These are phyloP conservation scores for Puccinia novopanici DNA, from an alignment of 1,284 basidiomycete species.

Conservation along the genomic window DNA sequence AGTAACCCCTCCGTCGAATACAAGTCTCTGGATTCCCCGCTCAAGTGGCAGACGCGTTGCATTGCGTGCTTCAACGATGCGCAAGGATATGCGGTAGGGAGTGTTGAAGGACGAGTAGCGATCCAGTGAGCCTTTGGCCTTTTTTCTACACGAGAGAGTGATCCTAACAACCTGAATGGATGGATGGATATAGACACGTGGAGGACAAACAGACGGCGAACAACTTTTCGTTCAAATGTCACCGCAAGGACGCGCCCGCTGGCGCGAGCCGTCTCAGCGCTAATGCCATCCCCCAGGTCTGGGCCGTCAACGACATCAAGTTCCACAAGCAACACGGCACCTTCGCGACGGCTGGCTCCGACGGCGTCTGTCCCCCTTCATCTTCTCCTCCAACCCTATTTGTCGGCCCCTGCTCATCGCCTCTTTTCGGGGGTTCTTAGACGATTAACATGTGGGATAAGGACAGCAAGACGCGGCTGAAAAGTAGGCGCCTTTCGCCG, in stretches of 20 bases:
- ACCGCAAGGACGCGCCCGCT: slow-evolving; percentile 69
- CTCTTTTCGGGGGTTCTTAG: not conserved
- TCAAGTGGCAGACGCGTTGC: slow-evolving; percentile 92
- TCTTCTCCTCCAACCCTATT: not conserved
- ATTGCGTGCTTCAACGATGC: slow-evolving; percentile 80
- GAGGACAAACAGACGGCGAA: slow-evolving; percentile 72
- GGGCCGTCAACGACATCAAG: slow-evolving; percentile 83
- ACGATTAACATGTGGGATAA: slow-evolving; percentile 70
- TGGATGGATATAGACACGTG: slow-evolving; percentile 67
- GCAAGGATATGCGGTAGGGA: slow-evolving; percentile 86
- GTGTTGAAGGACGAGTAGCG: slow-evolving; percentile 90
- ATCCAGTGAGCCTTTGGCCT: slow-evolving; percentile 74
- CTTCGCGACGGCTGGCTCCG: slow-evolving; percentile 82
- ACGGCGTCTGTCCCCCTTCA: slow-evolving; percentile 59
- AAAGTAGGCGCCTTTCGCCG: slow-evolving; percentile 65
- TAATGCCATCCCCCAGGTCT: slow-evolving; percentile 79
- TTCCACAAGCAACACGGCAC: slow-evolving; percentile 93
- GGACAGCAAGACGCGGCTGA: slow-evolving; percentile 81
- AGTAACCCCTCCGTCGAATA: slow-evolving; percentile 63
- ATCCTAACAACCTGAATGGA: not conserved
- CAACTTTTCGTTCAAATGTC: slow-evolving; percentile 96
- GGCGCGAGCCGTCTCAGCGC: slow-evolving; percentile 61
- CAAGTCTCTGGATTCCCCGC: slow-evolving; percentile 68
- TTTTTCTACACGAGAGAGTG: not conserved
- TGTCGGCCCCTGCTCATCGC: slow-evolving; percentile 11